A percentile compares a stretch with the other conserved stretches of the same genome.
Conservation (phyloP, 257 asterid genomes). For the Plantago elongata region DNA sequence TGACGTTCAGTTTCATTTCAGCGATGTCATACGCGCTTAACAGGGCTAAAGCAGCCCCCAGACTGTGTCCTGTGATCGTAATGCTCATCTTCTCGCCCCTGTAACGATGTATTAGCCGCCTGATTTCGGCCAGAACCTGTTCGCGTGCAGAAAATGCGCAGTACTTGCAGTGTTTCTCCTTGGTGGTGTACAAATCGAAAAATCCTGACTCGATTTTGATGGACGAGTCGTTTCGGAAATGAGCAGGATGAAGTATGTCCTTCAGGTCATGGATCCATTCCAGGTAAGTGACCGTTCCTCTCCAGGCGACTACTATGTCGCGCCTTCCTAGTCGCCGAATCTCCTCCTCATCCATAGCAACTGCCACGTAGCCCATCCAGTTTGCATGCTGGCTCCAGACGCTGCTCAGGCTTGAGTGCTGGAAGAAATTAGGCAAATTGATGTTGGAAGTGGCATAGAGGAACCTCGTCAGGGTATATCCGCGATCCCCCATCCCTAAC, state of each 20-base stretch:
- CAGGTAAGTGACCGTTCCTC: conserved; percentile 79
- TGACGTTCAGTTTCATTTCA: conserved; percentile 43
- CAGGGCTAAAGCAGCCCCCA: conserved; percentile 68
- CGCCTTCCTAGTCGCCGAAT: conserved; percentile 65
- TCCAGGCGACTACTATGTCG: conserved; percentile 66
- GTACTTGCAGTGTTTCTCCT: conserved; percentile 44
- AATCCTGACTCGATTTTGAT: conserved; percentile 72
- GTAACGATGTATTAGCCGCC: conserved; percentile 55
- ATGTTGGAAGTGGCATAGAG: conserved; percentile 72
- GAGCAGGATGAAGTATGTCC: conserved; percentile 67
- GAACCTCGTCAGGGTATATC: conserved; percentile 52
- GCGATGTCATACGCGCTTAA: conserved; percentile 69
- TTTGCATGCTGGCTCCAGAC: conserved; percentile 80
- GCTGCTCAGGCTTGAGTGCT: conserved; percentile 37
- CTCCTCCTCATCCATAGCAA: conserved; percentile 48
- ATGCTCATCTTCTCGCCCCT: conserved; percentile 59
- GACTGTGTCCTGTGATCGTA: conserved; percentile 75
- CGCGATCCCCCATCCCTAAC: conserved; percentile 48
- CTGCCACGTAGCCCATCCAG: conserved; percentile 86
- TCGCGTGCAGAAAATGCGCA: conserved; percentile 66
- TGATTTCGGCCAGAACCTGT: conserved; percentile 59
- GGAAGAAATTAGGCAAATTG: conserved; percentile 66
- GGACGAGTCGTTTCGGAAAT: conserved; percentile 56
- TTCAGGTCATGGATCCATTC: conserved; percentile 83
- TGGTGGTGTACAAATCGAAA: conserved; percentile 62